Base-by-base conservation (phyloP, 805 yeast genomes). In the Lipomyces chichibuensis region DNA sequence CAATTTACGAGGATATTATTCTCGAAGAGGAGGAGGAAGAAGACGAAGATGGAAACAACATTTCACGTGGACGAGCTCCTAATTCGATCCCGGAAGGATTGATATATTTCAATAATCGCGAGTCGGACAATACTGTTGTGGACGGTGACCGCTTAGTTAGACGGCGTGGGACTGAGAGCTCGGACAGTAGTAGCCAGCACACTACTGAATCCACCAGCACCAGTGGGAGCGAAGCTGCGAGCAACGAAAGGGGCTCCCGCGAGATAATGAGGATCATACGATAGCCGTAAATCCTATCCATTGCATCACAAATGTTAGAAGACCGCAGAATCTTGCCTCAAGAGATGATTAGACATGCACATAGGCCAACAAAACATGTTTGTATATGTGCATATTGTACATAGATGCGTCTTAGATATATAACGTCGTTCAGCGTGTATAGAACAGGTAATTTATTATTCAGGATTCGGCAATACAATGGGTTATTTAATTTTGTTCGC, bases 1-100 rank as follows among this genome's bases (percentile, higher is more conserved):
- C 70, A 8, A 39, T 58, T 13, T 67, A 67, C 46, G 63, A 57
- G 17, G 65, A 61, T 25, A 65, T 64, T 11, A 60, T 64, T 20
- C 54, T 52, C 4, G 70, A 66, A 29, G 64, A 64, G 9, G 46
- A 35, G 14, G 66, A 59, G 2, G 43, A 57, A 13, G 46, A 35
- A 8, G 66, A 59, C 7, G 43, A 52, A 52, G 25, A 25, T 29
- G 53, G 20, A 49, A 17, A 8, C 53, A 11, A 17, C 43, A 5
- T 17, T 17, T 17, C 8, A 8, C 49, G 11, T n/a, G 23, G 49
- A 17, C 49, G 49, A 43, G 23, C 6, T 9, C 20, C 20, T 43
- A n/a, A n/a, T 43, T 43, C 49, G 49, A n/a, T 6, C 23, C 20
- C 20, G 23, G 49, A 43, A 17, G 49, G 14, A n/a, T 43, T n/a